A percentile compares a stretch with the other conserved stretches of the same genome.
These are phyloP conservation scores for Cryphonectria japonica DNA, from an alignment of 2,329 filamentous ascomycete genomes.

Conservation along the genomic window DNA sequence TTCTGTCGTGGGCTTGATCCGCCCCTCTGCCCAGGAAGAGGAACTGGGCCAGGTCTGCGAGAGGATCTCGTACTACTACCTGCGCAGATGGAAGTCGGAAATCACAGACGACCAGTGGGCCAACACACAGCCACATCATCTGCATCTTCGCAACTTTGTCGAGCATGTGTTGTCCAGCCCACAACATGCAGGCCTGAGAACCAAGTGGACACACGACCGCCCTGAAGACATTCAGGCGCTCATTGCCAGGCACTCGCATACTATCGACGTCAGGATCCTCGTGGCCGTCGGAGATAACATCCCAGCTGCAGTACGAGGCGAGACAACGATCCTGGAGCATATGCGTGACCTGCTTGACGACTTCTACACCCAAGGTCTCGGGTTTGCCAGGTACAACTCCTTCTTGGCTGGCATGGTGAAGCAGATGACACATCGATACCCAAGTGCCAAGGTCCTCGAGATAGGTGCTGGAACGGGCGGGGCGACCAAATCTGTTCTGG, in stretches of 20 bases:
- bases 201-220: slow-evolving; percentile 25
- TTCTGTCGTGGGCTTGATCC: background rate
- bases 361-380: slow-evolving; percentile 33
- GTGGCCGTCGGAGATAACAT: slow-evolving; percentile 38
- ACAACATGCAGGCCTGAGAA: slow-evolving; percentile 30
- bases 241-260: slow-evolving; percentile 1
- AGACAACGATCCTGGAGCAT: slow-evolving; percentile 39
- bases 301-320: slow-evolving; percentile 37
- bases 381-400: slow-evolving; percentile 35
- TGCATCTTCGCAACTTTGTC: slow-evolving; percentile 31
- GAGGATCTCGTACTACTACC: slow-evolving; percentile 34
- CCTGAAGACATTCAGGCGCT: slow-evolving; percentile 20
- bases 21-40: slow-evolving; percentile 19
- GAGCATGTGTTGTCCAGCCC: slow-evolving; percentile 28
- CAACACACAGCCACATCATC: slow-evolving; percentile 29
- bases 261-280: slow-evolving; percentile 33
- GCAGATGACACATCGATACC: slow-evolving; percentile 39
- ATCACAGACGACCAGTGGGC: slow-evolving; percentile 33
- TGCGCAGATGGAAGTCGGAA: slow-evolving; percentile 31
- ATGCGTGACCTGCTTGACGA: slow-evolving; percentile 38
- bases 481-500: slow-evolving; percentile 42
- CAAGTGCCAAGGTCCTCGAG: slow-evolving; percentile 41
- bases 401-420: slow-evolving; percentile 36
- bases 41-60: slow-evolving; percentile 31
- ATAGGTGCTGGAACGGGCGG: slow-evolving; percentile 48